Percentiles rank a stretch among this genome's conserved stretches.
Evolutionary conservation across 768 basidiomycete species (phyloP).

Genomic region (Suillus hirtellus): DNA sequence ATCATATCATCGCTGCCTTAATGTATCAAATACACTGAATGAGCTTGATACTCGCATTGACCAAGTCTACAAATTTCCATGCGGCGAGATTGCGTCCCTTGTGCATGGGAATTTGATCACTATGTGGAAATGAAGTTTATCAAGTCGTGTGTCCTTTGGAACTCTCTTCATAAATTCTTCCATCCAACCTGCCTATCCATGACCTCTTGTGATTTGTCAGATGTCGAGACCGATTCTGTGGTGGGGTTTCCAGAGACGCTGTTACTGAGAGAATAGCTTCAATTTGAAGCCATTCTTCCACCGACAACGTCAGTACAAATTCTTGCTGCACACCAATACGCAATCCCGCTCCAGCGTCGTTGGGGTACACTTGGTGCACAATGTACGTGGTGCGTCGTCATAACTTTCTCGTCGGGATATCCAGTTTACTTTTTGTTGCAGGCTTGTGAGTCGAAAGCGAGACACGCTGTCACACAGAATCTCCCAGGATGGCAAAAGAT

Average conservation of each 20-base stretch:
- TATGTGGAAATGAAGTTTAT: not conserved
- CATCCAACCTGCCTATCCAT: not conserved
- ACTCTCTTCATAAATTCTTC: not conserved
- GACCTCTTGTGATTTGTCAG: not conserved
- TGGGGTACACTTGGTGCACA: no score
- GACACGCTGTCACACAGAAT: no score
- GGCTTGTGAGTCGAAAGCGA: no score
- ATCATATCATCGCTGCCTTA: no score
- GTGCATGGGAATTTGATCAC: not conserved
- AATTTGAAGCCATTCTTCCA: not conserved
- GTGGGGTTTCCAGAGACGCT: not conserved
- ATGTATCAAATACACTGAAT: no score
- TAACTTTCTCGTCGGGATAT: no score
- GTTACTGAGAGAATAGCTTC: not conserved
- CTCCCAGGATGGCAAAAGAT: no score
- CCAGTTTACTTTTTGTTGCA: no score
- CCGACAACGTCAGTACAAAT: no score
- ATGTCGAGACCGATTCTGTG: not conserved
- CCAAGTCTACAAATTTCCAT: not conserved
- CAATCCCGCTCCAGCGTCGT: no score
- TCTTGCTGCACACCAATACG: no score
- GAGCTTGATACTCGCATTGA: not conserved
- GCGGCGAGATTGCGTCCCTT: not conserved
- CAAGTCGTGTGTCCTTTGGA: not conserved
- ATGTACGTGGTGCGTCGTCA: no score